A percentile compares a stretch with the other conserved stretches of the same genome.
Evolutionary conservation across 345 rosid genomes (phyloP).

Genomic region (Aquilaria sinensis): DNA sequence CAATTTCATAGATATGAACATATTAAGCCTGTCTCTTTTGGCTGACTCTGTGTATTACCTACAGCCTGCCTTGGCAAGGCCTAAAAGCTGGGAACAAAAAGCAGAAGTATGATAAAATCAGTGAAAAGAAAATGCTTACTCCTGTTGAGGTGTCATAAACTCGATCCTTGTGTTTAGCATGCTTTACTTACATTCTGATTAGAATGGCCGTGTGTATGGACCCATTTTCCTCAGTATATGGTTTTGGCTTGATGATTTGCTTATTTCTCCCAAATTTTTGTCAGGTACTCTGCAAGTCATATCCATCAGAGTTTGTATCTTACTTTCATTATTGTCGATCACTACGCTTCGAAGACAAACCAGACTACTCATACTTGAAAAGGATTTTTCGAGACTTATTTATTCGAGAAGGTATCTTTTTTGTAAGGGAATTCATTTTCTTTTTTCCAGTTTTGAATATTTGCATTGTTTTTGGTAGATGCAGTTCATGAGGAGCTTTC

Average conservation of each 20-base stretch:
- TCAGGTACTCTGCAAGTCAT: conserved; percentile 24
- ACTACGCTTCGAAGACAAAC: conserved; percentile 66
- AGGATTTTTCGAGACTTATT: conserved; percentile 67
- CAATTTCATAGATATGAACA: conserved; percentile 6
- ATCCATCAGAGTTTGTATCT: conserved; percentile 52
- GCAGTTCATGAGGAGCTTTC: too few relatives aligned
- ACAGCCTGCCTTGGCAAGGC: conserved; percentile 43
- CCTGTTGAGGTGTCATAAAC: conserved; percentile 25
- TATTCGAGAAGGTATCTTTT: conserved; percentile 58
- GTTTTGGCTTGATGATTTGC: neutral
- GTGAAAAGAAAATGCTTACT: conserved; percentile 38
- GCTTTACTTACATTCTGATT: neutral
- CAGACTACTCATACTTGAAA: conserved; percentile 68
- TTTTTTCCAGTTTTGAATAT: too few relatives aligned
- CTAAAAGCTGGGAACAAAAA: conserved; percentile 34
- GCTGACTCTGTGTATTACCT: conserved; percentile 9
- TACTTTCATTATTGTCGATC: conserved; percentile 68
- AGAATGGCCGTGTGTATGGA: neutral
- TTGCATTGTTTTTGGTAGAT: too few relatives aligned
- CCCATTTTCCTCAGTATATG: neutral
- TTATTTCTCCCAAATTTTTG: neutral
- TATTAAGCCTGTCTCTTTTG: conserved; percentile 3
- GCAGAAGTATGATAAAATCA: conserved; percentile 37
- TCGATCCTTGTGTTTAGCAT: conserved; percentile 1
- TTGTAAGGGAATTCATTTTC: too few relatives aligned